phyloP scores from a whole-genome alignment of 192 early-diverging fungal genomes.

The Gryganskiella cystojenkinii region DNA sequence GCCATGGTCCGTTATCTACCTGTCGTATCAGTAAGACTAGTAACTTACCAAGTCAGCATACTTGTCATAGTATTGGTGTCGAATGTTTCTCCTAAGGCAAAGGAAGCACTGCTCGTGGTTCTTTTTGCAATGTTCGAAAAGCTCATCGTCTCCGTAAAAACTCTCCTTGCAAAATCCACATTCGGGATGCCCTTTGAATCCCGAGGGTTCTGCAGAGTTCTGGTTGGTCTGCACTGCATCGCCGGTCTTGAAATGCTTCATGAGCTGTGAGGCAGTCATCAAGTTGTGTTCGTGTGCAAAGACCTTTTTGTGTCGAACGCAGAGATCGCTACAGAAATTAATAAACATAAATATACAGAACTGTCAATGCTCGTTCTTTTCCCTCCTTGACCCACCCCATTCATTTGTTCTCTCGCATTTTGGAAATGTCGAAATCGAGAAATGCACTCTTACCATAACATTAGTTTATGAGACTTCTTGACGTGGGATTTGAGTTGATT shows the following conservation, averaged over 20 bases:
- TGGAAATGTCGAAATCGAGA: neutral
- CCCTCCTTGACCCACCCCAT: too few species aligned
- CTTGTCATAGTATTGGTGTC: conserved; percentile 89
- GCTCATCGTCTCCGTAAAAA: conserved; percentile 93
- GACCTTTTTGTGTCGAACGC: conserved; percentile 88
- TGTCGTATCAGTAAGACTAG: neutral
- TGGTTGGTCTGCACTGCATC: conserved; percentile 59
- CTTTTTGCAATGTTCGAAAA: conserved; percentile 94
- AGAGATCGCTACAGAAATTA: conserved; percentile 77
- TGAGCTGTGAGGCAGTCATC: conserved; percentile 79
- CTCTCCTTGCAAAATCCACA: conserved; percentile 88
- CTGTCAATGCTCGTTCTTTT: too few species aligned
- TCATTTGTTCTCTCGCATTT: neutral
- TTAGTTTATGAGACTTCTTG: conserved; percentile 75
- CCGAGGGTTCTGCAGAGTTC: conserved; percentile 64
- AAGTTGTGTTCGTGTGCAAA: conserved; percentile 94
- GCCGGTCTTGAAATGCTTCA: conserved; percentile 80
- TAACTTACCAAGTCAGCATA: conserved; percentile 79
- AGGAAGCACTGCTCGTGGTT: conserved; percentile 96
- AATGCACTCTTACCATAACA: conserved; percentile 84
- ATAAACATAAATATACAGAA: neutral
- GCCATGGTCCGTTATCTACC: too few species aligned
- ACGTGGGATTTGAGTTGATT: conserved; percentile 85
- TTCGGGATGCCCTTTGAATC: conserved; percentile 87
- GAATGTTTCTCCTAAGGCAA: conserved; percentile 77